Evolutionary conservation across 208 protist species (phyloP).

Genomic region (Leptomonas pyrrhocoris): DNA sequence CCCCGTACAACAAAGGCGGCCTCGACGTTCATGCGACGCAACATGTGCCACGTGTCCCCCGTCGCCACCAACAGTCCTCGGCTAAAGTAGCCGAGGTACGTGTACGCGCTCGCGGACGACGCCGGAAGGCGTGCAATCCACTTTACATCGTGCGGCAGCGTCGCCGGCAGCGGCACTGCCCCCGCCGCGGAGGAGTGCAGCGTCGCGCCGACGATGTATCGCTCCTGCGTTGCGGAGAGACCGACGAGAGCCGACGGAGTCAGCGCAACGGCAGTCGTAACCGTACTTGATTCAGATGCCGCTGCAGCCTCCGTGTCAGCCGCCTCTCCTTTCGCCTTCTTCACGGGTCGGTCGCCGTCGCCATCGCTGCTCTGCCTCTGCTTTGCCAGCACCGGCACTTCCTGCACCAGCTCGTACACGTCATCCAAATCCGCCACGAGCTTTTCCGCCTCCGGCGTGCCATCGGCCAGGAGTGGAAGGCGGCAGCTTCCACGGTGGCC

Average conservation of each 20-base stretch:
- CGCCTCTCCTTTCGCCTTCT: conserved; percentile 11
- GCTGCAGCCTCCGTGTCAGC: neutral
- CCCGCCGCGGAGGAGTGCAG: conserved; percentile 20
- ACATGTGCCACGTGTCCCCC: conserved; percentile 70
- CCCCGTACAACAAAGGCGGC: conserved; percentile 68
- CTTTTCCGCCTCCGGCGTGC: conserved; percentile 56
- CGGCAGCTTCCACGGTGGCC: conserved; percentile 50
- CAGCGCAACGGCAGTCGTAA: neutral
- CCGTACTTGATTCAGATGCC: too few species aligned
- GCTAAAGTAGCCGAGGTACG: conserved; percentile 69
- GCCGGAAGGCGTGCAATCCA: conserved; percentile 38
- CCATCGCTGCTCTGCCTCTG: neutral
- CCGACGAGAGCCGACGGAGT: conserved; percentile 23
- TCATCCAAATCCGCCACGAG: conserved; percentile 37
- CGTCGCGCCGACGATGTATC: conserved; percentile 25
- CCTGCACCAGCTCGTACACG: conserved; percentile 25
- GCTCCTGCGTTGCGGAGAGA: conserved; percentile 28
- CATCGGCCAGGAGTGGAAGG: conserved; percentile 48
- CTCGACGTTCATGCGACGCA: conserved; percentile 62
- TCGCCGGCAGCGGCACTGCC: conserved; percentile 21
- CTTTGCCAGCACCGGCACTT: conserved; percentile 24
- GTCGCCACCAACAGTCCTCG: conserved; percentile 66
- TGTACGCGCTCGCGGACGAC: neutral
- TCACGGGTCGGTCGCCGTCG: neutral
- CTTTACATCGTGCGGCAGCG: conserved; percentile 51